phyloP scores from a whole-genome alignment of 768 basidiomycete genomes.

The Lenzites betulinus region DNA sequence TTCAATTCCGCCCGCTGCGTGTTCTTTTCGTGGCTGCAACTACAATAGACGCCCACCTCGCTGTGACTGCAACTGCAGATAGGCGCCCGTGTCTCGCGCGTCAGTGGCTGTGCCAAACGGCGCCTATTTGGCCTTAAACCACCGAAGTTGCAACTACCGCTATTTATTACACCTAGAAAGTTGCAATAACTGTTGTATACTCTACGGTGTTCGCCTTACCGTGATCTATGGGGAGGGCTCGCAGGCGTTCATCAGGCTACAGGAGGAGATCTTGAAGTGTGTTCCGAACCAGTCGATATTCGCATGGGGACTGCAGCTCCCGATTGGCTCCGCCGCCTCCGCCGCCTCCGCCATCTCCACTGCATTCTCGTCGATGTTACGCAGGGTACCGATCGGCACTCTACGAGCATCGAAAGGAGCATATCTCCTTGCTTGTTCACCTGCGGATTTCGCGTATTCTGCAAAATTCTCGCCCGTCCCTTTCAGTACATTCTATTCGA shows the following conservation, averaged over 20 bases:
- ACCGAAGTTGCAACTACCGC: too few species aligned
- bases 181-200: too few species aligned
- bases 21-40: too few species aligned
- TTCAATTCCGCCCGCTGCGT: too few species aligned
- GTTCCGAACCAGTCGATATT: not conserved
- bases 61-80: too few species aligned
- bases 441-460: not conserved
- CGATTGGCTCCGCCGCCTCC: not conserved
- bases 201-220: not conserved
- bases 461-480: not conserved
- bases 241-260: not conserved
- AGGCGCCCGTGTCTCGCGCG: too few species aligned
- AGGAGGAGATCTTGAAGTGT: not conserved
- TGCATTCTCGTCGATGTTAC: not conserved
- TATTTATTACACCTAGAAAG: too few species aligned
- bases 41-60: too few species aligned
- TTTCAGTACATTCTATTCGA: not conserved
- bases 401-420: not conserved
- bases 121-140: too few species aligned
- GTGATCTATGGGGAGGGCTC: slow-evolving; percentile 1
- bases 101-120: too few species aligned
- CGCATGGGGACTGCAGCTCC: not conserved
- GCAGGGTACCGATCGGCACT: not conserved
- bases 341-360: not conserved
- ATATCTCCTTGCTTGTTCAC: not conserved